Conservation (phyloP, 163 green algal species). For the Chloromonas sp. region DNA sequence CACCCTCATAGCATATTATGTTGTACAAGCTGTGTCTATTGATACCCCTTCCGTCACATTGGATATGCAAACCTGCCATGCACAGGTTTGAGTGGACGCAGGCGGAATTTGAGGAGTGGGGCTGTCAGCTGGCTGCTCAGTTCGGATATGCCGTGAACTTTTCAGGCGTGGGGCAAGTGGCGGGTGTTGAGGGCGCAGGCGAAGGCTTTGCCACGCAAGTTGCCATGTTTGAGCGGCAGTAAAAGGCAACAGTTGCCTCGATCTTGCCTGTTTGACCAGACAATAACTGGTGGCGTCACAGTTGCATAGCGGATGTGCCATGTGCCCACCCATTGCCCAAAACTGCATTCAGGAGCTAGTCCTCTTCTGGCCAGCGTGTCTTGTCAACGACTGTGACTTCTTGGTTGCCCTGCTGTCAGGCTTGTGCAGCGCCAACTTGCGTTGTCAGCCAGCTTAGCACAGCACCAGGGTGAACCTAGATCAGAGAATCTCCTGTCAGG, state of each 20-base stretch:
- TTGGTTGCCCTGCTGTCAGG: not conserved
- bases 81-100: not conserved
- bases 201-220: not conserved
- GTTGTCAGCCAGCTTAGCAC: too few species aligned
- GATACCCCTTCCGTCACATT: too few species aligned
- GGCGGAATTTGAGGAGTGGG: not conserved
- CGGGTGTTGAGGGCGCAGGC: not conserved
- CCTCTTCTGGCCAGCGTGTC: not conserved
- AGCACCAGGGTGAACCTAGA: too few species aligned
- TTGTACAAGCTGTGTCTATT: too few species aligned
- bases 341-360: too few species aligned
- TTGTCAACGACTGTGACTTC: not conserved
- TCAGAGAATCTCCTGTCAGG: too few species aligned
- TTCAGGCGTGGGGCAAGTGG: not conserved
- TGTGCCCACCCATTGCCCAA: too few species aligned
- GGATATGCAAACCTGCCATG: not conserved
- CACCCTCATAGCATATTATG: too few species aligned
- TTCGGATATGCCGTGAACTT: not conserved
- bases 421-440: not conserved
- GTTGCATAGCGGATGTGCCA: not conserved
- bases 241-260: not conserved
- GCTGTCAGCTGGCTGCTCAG: not conserved
- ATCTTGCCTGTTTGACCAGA: not conserved
- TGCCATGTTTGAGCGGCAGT: not conserved
- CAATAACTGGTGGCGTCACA: not conserved